Conservation (phyloP, 169 alveolate genomes). For the Eimeria tenella region DNA sequence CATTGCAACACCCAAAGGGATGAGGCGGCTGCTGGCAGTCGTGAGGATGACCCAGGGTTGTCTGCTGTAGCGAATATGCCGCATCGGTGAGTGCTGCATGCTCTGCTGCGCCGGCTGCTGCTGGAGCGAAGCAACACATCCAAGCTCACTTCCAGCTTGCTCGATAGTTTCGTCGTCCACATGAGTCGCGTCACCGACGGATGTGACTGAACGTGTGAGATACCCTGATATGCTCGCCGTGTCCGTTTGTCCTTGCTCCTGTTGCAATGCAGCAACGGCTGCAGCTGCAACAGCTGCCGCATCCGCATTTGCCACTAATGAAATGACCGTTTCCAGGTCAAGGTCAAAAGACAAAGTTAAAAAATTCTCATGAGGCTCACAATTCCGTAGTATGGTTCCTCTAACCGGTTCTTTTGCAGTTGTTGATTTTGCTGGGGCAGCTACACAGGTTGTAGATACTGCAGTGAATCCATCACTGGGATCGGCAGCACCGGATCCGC, state of each 20-base stretch:
- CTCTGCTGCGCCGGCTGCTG: constrained; percentile 1
- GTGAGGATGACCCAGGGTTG: constrained; percentile 51
- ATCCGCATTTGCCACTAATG: constrained; percentile 17
- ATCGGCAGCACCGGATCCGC: constrained; percentile 55
- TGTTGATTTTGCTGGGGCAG: background rate
- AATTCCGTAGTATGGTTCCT: background rate
- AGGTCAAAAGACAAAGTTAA: constrained; percentile 14
- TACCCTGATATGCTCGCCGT: background rate
- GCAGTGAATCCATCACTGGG: background rate
- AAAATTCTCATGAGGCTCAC: background rate
- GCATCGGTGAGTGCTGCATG: constrained; percentile 20
- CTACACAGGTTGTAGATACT: background rate
- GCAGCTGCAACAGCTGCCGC: constrained; percentile 47
- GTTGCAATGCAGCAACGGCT: constrained; percentile 23
- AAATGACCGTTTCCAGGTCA: constrained; percentile 35
- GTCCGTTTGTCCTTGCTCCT: constrained; percentile 2
- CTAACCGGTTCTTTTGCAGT: background rate
- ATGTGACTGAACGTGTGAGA: background rate
- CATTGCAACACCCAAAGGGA: constrained; percentile 55
- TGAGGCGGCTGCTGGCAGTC: constrained; percentile 55
- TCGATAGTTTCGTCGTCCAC: background rate
- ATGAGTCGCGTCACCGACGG: background rate
- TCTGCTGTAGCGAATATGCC: constrained; percentile 36
- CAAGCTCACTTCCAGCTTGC: background rate
- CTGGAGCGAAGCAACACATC: background rate